Evolutionary conservation across 805 yeast genomes (phyloP).

Genomic region (Yamadazyma laniorum): DNA sequence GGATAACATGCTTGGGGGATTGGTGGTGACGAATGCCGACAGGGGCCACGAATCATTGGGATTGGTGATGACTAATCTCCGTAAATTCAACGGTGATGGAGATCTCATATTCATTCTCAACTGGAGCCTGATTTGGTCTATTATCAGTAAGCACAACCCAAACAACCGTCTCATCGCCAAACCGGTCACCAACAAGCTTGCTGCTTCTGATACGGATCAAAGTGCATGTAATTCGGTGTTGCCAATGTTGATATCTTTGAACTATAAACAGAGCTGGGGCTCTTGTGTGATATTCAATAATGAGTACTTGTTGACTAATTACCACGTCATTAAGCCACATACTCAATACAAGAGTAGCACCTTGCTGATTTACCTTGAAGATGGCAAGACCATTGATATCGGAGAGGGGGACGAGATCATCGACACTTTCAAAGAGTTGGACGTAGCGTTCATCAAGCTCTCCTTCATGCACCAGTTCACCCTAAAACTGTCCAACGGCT

Average conservation of each 20-base stretch:
- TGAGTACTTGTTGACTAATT: conserved; percentile 37
- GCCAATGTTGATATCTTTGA: conserved; percentile 17
- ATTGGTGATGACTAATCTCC: conserved; percentile 36
- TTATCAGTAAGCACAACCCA: conserved; percentile 2
- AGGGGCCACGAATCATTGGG: conserved; percentile 26
- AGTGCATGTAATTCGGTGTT: conserved; percentile 15
- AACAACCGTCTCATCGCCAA: conserved; percentile 4
- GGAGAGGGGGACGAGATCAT: conserved; percentile 20
- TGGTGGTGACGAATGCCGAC: conserved; percentile 15
- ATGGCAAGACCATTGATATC: not conserved
- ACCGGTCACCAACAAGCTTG: conserved; percentile 1
- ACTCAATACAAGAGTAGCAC: not conserved
- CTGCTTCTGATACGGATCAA: not conserved
- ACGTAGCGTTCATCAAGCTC: conserved; percentile 36
- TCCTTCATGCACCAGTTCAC: conserved; percentile 13
- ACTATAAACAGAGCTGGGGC: conserved; percentile 35
- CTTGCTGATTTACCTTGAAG: not conserved
- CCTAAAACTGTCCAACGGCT: not conserved
- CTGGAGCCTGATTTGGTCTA: conserved; percentile 21
- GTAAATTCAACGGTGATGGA: conserved; percentile 45
- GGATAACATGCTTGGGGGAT: conserved; percentile 47
- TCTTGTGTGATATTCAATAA: conserved; percentile 36
- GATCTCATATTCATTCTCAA: conserved; percentile 35
- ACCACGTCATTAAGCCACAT: conserved; percentile 36
- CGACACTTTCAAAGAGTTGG: conserved; percentile 33